Evolutionary conservation across 2,329 filamentous ascomycete species (phyloP).

Genomic region (Ascochyta pisi): DNA sequence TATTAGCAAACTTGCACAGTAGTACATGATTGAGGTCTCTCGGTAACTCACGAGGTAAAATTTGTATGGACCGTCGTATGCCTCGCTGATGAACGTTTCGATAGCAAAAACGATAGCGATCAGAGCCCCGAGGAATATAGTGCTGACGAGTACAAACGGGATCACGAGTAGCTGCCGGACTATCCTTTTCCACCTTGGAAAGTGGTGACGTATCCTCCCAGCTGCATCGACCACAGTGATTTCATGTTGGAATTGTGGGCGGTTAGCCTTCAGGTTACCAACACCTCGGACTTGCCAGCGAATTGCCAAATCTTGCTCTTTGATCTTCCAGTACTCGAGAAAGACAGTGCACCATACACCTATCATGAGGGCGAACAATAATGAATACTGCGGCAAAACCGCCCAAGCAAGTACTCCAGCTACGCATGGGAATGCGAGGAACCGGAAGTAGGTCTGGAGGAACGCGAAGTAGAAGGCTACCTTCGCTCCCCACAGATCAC

Average conservation of each 20-base stretch:
- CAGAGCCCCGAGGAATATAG: conserved; percentile 33
- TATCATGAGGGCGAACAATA: conserved; percentile 39
- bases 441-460: conserved; percentile 43
- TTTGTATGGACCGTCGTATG: conserved; percentile 43
- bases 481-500: conserved; percentile 78
- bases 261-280: conserved; percentile 37
- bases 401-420: conserved; percentile 41
- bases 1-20: conserved; percentile 10
- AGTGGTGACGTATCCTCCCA: conserved; percentile 34
- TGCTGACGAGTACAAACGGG: conserved; percentile 40
- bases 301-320: conserved; percentile 41
- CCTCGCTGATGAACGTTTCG: conserved; percentile 44
- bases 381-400: conserved; percentile 41
- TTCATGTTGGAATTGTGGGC: conserved; percentile 39
- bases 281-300: conserved; percentile 45
- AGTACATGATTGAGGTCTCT: neutral
- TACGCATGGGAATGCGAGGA: conserved; percentile 39
- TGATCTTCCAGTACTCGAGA: conserved; percentile 46
- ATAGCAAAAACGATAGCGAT: conserved; percentile 41
- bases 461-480: conserved; percentile 50
- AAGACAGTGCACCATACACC: conserved; percentile 46
- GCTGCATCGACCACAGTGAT: conserved; percentile 33
- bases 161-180: conserved; percentile 39
- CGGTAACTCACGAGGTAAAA: conserved; percentile 31
- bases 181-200: conserved; percentile 42